These are phyloP conservation scores for Peronosclerospora sorghi DNA, from an alignment of 352 stramenopile genomes.

Conservation along the genomic window DNA sequence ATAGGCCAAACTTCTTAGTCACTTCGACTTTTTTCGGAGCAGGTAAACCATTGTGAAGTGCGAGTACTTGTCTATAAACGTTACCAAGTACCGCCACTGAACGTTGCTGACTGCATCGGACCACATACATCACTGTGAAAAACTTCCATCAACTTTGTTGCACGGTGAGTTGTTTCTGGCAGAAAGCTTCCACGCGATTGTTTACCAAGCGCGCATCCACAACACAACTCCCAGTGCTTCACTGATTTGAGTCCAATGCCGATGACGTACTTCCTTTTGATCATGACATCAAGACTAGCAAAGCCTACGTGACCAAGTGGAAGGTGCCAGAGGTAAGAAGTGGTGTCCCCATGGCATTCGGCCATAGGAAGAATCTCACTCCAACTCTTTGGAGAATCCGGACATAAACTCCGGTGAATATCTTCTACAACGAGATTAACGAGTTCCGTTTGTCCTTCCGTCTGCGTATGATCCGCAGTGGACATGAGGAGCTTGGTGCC, in stretches of 20 bases:
- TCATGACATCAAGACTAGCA: neutral
- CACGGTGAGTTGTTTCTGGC: neutral
- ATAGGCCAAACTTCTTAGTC: constrained; percentile 5
- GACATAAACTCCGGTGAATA: too few species aligned
- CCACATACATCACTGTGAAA: constrained; percentile 1
- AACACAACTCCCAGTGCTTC: neutral
- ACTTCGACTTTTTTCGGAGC: constrained; percentile 4
- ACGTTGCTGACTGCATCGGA: neutral
- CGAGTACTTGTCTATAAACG: neutral
- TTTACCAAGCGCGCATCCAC: neutral
- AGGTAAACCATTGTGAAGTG: neutral
- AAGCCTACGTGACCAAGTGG: neutral
- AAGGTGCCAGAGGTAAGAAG: too few species aligned
- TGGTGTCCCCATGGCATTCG: neutral
- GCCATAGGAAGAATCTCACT: too few species aligned
- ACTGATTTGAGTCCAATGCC: neutral
- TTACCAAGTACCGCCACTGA: constrained; percentile 1
- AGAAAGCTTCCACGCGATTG: neutral
- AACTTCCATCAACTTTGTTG: neutral
- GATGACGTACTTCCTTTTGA: neutral
- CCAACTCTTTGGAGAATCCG: too few species aligned
- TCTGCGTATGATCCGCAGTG: too few species aligned
- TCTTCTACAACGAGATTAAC: too few species aligned
- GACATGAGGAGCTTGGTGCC: too few species aligned
- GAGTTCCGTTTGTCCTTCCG: too few species aligned